Evolutionary conservation across 768 basidiomycete species (phyloP), one percentile per base, ranked within the genome.

Genomic region (Clavaria fumosa): DNA sequence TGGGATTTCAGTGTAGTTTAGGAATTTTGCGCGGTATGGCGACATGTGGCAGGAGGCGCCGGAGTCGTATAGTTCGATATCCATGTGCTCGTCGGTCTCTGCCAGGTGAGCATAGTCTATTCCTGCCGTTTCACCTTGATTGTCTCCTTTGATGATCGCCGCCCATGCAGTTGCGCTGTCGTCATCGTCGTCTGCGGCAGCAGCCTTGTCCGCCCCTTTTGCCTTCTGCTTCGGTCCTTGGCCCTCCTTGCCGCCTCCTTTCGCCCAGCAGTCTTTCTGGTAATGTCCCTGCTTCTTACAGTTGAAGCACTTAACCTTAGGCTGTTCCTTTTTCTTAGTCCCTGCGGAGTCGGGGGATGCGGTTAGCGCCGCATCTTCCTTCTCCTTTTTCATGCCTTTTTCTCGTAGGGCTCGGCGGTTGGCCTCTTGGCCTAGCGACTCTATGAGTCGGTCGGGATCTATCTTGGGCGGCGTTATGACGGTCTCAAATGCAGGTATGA

Each of bases 1-100:
- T 10, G 17, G 12, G 40, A 60, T 58, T 0, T 36, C n/a, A 3
- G 28, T 31, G 33, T 47, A 60, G 26, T 52, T 55, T 36, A 53
- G 44, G 43, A 64, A 55, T 5, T 41, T 35, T 23, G 58, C 31
- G 1, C 51, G 40, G 38, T 52, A 54, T 0, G 55, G 60, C 1
- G 57, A 53, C 53, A 63, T 56, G 36, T 62, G 61, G 20, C 45
- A 49, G 1, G 52, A 50, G 15, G 59, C 54, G 2, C 62, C 61
- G n/a, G 58, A 60, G 48, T 64, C 57, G 38, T 57, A 54, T 9
- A 58, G 45, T 19, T 56, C 51, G 7, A 36, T 53, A 7, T 53
- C 50, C 14, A 37, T 35, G 4, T 28, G 15, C 7, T n/a, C 14
- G 26, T 9, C 26, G 9, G 9, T 28, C 39, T 34, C 19, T 43